phyloP scores from a whole-genome alignment of 139 green algal species.

The Choricystis sp. region DNA sequence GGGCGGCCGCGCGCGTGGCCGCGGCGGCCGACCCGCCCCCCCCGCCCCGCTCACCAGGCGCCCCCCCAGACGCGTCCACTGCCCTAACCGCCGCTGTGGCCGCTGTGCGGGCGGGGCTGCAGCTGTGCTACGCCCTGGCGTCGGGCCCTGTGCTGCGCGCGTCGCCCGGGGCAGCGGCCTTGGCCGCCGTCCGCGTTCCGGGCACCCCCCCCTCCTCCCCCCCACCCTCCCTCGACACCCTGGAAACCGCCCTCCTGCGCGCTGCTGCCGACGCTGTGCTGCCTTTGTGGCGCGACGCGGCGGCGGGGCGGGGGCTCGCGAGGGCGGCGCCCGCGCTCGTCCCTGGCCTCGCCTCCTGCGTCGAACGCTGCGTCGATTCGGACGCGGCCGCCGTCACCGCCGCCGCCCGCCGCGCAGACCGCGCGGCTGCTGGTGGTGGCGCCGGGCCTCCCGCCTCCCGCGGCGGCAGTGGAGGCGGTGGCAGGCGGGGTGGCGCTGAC shows the following conservation, averaged over 20 bases:
- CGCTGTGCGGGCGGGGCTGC: conserved; percentile 3
- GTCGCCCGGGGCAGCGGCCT: not conserved
- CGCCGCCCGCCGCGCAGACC: conserved; percentile 5
- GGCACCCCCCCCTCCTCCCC: too few relatives aligned
- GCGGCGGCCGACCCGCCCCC: too few relatives aligned
- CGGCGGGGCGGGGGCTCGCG: not conserved
- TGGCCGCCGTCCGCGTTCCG: not conserved
- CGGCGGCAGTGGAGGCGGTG: conserved; percentile 1
- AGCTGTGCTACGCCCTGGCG: conserved; percentile 12
- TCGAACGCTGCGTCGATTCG: conserved; percentile 15
- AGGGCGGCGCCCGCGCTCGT: conserved; percentile 15
- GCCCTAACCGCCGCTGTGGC: not conserved
- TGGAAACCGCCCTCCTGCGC: conserved; percentile 18
- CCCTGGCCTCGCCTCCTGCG: conserved; percentile 35
- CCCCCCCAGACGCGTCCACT: not conserved
- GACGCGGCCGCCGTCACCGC: conserved; percentile 5
- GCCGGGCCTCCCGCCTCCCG: not conserved
- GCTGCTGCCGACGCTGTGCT: conserved; percentile 41
- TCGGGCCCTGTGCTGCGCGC: not conserved
- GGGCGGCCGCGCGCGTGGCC: too few relatives aligned
- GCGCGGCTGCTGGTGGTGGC: not conserved
- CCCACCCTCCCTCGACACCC: not conserved
- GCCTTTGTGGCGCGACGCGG: conserved; percentile 50
- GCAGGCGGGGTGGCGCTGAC: conserved; percentile 16
- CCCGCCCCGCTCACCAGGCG: not conserved